Evolutionary conservation across 75 land plant genomes (phyloP), one percentile per base, ranked within the genome.

Genomic region (Sequoia sempervirens): DNA sequence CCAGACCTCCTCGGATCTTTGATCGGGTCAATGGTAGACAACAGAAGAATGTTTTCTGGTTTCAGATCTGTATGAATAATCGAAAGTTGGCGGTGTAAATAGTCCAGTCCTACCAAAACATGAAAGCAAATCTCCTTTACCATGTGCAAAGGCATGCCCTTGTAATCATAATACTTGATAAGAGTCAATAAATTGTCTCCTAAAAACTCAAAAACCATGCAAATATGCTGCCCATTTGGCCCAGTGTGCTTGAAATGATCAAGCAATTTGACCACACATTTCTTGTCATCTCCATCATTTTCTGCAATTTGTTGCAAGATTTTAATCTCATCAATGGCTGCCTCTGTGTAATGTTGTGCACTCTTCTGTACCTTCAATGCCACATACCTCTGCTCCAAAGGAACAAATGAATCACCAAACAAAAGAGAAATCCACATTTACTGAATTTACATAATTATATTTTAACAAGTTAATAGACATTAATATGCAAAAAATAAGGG

Each of bases 51-150:
- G 83, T 97, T 97, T 81, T 97, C 99, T 12, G 99, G 99, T 83
- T 97, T 97, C 83, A 97, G 86, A 86, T 97, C 99, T 1, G 99
- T 97, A 88, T 97, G 99, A 36, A 97, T 96, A 43, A 97, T 96
- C 0, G 96, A 94, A 17, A 97, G 92, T 82, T 97, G 87, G 28
- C 91, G 88, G 73, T 95, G 99, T 75, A 97, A 90, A 56, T 97
- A 97, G 82, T 97, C 94, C 72, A 97, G 85, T 2, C 97, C 97
- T n/a, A 91, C 88, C 54, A 97, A 83, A 75, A 97, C 86, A 83
- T 92, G 88, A 53, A 54, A 86, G 79, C 98, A 91, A 13, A 97
- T 89, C 66, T 94, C 89, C 81, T 93, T 97, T 64, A 97, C 99
- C 91, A 86, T 93, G 34, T 83, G 87, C 17, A 95, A 79, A 23